These are phyloP conservation scores for Coemansia sp. DNA, from an alignment of 192 early-diverging fungal genomes.

Conservation along the genomic window DNA sequence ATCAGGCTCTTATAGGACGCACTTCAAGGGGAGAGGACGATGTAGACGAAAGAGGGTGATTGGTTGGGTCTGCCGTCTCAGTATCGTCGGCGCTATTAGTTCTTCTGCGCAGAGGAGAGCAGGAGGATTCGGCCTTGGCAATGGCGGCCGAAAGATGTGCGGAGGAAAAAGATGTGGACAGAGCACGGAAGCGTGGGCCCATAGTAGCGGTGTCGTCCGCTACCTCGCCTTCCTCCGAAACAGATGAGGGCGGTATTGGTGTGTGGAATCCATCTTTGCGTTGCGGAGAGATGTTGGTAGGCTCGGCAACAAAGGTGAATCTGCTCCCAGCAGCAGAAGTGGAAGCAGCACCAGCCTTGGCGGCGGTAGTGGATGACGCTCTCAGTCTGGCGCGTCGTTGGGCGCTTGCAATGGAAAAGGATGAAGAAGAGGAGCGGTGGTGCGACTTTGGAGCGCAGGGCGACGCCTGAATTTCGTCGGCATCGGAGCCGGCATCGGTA, in stretches of 20 bases:
- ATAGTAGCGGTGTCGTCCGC: not conserved
- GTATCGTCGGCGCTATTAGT: not conserved
- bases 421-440: not conserved
- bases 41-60: not conserved
- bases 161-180: not conserved
- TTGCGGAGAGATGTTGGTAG: not conserved
- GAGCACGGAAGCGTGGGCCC: not conserved
- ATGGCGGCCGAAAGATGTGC: not conserved
- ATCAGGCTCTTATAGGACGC: slow-evolving; percentile 6
- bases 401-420: too few relatives aligned
- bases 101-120: not conserved
- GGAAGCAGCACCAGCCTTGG: too few relatives aligned
- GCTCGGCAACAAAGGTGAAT: not conserved
- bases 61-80: not conserved
- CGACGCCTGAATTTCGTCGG: not conserved
- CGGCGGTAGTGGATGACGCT: not conserved
- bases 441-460: not conserved
- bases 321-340: not conserved
- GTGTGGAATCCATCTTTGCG: not conserved
- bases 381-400: not conserved
- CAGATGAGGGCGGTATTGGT: not conserved
- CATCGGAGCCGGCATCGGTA: slow-evolving; percentile 1
- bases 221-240: slow-evolving; percentile 6
- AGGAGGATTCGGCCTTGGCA: not conserved
- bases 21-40: slow-evolving; percentile 3